phyloP scores from a whole-genome alignment of 1,284 basidiomycete genomes.

The Tilletia setariae region DNA sequence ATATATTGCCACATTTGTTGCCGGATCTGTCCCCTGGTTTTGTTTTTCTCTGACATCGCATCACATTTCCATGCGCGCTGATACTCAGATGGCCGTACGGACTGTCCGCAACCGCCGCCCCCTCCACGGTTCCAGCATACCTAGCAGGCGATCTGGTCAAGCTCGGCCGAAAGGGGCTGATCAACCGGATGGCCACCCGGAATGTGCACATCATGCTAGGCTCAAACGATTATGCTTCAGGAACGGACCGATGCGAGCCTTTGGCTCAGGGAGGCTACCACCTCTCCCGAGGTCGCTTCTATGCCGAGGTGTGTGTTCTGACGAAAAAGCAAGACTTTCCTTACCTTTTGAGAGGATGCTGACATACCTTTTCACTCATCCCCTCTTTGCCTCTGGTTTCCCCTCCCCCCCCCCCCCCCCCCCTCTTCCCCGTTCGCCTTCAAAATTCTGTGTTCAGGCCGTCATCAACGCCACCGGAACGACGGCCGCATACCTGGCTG shows the following conservation, averaged over 20 bases:
- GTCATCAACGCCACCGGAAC: neutral
- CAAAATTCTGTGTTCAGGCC: neutral
- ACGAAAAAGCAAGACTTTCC: no score
- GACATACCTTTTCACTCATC: neutral
- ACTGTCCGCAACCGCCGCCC: neutral
- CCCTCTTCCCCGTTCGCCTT: no score
- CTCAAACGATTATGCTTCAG: slow-evolving; percentile 5
- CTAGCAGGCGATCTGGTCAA: neutral
- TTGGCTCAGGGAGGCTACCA: neutral
- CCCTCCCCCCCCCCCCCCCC: no score
- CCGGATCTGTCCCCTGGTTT: neutral
- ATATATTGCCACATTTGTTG: neutral
- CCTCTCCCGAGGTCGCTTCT: slow-evolving; percentile 7
- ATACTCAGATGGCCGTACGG: neutral
- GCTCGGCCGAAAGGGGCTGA: neutral
- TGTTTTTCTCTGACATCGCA: neutral
- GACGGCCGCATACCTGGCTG: neutral
- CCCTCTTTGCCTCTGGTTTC: neutral
- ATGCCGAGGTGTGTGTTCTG: neutral
- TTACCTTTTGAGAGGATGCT: neutral
- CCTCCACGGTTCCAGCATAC: neutral
- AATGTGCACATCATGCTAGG: slow-evolving; percentile 11
- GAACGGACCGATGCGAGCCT: neutral
- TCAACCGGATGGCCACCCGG: neutral
- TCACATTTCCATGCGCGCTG: neutral